Conservation (phyloP, 306 rosid species). For the Medicago arabica region DNA sequence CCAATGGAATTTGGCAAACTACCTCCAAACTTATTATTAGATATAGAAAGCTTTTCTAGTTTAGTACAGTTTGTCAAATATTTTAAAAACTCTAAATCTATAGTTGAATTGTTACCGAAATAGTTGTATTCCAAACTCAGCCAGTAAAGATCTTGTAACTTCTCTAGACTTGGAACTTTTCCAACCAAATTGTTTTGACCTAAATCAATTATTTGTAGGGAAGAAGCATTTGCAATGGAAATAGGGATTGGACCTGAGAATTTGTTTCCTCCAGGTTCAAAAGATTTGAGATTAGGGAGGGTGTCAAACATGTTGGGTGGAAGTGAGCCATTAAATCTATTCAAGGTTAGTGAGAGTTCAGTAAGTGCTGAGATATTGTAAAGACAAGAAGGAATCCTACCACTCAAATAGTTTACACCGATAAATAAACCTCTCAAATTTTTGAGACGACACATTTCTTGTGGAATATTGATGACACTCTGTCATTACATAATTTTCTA, state of each 20-base stretch:
- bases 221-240: conserved; percentile 43
- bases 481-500: no score
- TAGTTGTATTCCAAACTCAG: not conserved
- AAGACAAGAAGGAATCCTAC: conserved; percentile 40
- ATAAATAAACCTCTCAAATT: rapidly evolving
- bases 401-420: not conserved
- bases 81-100: conserved; percentile 39
- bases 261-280: not conserved
- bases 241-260: conserved; percentile 43
- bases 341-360: rapidly evolving
- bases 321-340: conserved; percentile 37
- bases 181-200: not conserved
- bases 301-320: conserved; percentile 40
- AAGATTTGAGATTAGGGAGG: not conserved
- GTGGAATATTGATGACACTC: no score
- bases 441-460: not conserved
- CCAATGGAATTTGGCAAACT: conserved; percentile 10
- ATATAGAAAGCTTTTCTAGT: not conserved
- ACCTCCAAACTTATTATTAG: conserved; percentile 39
- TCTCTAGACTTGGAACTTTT: conserved; percentile 37
- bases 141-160: rapidly evolving
- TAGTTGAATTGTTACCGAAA: conserved; percentile 37
- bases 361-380: conserved; percentile 45
- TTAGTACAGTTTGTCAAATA: conserved; percentile 43
- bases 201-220: not conserved